A percentile compares a stretch with the other conserved stretches of the same genome.
These are phyloP conservation scores for Geosmithia flava DNA, from an alignment of 2,329 filamentous ascomycete species.

Conservation along the genomic window DNA sequence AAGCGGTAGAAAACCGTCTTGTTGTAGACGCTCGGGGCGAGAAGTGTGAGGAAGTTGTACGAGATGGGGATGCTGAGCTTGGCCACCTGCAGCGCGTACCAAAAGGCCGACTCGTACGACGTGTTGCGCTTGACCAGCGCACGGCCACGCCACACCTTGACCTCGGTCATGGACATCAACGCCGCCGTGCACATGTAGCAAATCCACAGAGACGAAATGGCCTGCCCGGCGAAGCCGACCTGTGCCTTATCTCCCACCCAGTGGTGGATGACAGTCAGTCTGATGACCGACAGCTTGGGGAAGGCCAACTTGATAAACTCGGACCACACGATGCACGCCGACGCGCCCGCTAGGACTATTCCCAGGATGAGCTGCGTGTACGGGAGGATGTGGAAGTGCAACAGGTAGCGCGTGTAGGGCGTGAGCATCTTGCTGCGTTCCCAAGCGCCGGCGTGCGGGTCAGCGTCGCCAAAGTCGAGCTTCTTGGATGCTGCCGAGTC, in stretches of 20 bases:
- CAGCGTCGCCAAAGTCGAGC: constrained; percentile 58
- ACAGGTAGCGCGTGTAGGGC: constrained; percentile 69
- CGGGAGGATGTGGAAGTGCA: constrained; percentile 65
- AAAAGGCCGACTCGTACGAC: constrained; percentile 84
- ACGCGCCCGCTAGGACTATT: constrained; percentile 59
- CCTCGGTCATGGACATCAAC: constrained; percentile 75
- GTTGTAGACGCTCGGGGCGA: constrained; percentile 58
- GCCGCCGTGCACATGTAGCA: constrained; percentile 93
- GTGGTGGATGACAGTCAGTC: constrained; percentile 60
- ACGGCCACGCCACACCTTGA: constrained; percentile 95
- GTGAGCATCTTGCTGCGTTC: constrained; percentile 52
- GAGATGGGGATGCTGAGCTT: constrained; percentile 84
- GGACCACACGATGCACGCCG: constrained; percentile 80
- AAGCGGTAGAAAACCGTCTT: constrained; percentile 81
- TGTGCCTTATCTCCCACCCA: constrained; percentile 58
- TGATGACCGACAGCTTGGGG: constrained; percentile 60
- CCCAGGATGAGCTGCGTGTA: constrained; percentile 52
- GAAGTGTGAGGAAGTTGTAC: constrained; percentile 93
- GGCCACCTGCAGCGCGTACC: constrained; percentile 89
- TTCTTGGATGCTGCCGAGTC: constrained; percentile 72
- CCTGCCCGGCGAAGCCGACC: constrained; percentile 76
- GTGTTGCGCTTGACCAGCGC: constrained; percentile 85
- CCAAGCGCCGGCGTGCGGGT: constrained; percentile 41
- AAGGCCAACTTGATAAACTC: constrained; percentile 79
- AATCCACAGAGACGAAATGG: constrained; percentile 78